phyloP scores from a whole-genome alignment of 2,329 filamentous ascomycete genomes.

The Neonectria coccinea region DNA sequence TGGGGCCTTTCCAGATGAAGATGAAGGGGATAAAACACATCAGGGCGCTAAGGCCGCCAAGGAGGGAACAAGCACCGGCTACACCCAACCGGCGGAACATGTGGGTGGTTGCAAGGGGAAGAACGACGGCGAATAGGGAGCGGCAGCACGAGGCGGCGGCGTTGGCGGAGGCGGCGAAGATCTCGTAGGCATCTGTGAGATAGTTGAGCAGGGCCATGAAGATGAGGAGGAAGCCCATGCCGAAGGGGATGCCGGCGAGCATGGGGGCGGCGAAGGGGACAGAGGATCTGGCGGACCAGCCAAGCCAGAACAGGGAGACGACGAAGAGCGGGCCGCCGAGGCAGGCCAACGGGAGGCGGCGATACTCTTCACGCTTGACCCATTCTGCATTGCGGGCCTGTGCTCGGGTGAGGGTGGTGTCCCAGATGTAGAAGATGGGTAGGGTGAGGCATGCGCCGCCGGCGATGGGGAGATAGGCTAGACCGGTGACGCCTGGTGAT shows the following conservation, averaged over 20 bases:
- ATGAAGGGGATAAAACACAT: conserved; percentile 65
- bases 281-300: conserved; percentile 63
- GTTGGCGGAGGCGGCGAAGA: conserved; percentile 78
- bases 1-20: conserved; percentile 66
- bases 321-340: conserved; percentile 74
- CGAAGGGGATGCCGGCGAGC: conserved; percentile 71
- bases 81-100: conserved; percentile 64
- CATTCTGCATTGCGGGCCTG: conserved; percentile 64
- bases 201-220: conserved; percentile 75
- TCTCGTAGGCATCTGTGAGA: conserved; percentile 74
- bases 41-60: conserved; percentile 62
- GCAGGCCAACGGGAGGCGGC: conserved; percentile 77
- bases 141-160: conserved; percentile 89
- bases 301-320: conserved; percentile 70
- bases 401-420: conserved; percentile 67
- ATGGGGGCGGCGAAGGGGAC: conserved; percentile 68
- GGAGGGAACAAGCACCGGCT: conserved; percentile 63
- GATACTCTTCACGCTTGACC: conserved; percentile 72
- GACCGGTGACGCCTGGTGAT: conserved; percentile 71
- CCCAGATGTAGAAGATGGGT: conserved; percentile 74
- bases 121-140: conserved; percentile 88
- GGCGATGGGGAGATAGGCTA: conserved; percentile 77
- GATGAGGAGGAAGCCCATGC: conserved; percentile 70
- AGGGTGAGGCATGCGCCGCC: conserved; percentile 70
- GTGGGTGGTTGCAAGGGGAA: conserved; percentile 66